Conservation (phyloP, 1,139 yeast species). For the Lodderomyces orthopsilosis region DNA sequence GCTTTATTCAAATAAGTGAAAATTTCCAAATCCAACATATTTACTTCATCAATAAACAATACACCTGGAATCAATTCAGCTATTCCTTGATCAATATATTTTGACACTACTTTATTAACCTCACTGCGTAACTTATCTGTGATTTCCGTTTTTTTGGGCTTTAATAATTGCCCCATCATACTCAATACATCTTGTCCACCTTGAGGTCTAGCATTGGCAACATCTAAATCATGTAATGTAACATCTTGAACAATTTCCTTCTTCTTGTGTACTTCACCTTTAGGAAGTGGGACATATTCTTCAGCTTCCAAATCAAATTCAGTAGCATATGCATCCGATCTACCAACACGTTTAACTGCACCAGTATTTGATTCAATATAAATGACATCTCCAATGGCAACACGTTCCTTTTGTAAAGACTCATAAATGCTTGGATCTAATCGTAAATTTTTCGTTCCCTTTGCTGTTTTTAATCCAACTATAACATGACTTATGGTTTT, state of each 20-base stretch:
- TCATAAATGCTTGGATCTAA: slow-evolving; percentile 96
- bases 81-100: slow-evolving; percentile 95
- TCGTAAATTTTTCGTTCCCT: slow-evolving; percentile 90
- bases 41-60: slow-evolving; percentile 93
- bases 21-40: slow-evolving; percentile 95
- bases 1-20: slow-evolving; percentile 94
- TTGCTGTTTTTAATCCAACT: slow-evolving; percentile 91
- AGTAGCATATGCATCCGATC: slow-evolving; percentile 97
- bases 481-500: slow-evolving; percentile 93
- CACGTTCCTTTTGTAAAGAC: slow-evolving; percentile 92
- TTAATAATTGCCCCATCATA: slow-evolving; percentile 97
- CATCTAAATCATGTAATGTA: slow-evolving; percentile 91
- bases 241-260: slow-evolving; percentile 98
- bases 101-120: slow-evolving; percentile 93
- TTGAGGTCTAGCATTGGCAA: slow-evolving; percentile 96
- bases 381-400: slow-evolving; percentile 92
- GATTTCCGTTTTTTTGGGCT: slow-evolving; percentile 97
- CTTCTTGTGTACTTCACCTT: slow-evolving; percentile 98
- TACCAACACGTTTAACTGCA: slow-evolving; percentile 94
- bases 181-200: slow-evolving; percentile 98
- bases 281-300: slow-evolving; percentile 97
- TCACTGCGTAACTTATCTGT: slow-evolving; percentile 92
- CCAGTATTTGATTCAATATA: slow-evolving; percentile 98
- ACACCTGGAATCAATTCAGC: slow-evolving; percentile 99
- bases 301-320: slow-evolving; percentile 98